phyloP scores from a whole-genome alignment of 345 rosid genomes.

The Eucalyptus regnans region DNA sequence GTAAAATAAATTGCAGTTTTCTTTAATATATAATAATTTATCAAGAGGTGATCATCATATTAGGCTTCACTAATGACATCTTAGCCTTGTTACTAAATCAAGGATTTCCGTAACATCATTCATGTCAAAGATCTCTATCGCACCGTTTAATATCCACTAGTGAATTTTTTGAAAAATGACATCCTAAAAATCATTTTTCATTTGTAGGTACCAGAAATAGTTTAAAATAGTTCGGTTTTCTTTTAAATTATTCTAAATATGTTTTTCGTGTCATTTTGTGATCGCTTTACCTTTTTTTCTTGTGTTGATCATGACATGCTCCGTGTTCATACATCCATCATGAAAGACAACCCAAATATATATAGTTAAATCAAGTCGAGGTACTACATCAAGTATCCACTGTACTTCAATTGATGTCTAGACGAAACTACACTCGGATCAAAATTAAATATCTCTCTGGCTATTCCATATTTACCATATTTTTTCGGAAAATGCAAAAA shows the following conservation, averaged over 20 bases:
- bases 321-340: neutral
- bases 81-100: neutral
- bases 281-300: neutral
- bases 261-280: neutral
- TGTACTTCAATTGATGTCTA: neutral
- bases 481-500: neutral
- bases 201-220: neutral
- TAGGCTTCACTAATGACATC: neutral
- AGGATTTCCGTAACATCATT: neutral
- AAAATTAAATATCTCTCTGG: neutral
- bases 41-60: neutral
- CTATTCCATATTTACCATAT: fast-evolving
- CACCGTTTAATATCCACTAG: fast-evolving
- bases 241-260: neutral
- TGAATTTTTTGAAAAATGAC: neutral
- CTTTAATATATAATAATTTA: neutral
- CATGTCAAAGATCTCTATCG: fast-evolving
- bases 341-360: neutral
- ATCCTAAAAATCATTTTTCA: neutral
- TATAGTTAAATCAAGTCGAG: neutral
- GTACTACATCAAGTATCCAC: neutral
- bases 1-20: neutral
- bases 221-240: neutral
- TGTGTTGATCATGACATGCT: neutral
- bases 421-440: neutral